phyloP scores from a whole-genome alignment of 352 stramenopile genomes.

The Hyphochytrium catenoides region DNA sequence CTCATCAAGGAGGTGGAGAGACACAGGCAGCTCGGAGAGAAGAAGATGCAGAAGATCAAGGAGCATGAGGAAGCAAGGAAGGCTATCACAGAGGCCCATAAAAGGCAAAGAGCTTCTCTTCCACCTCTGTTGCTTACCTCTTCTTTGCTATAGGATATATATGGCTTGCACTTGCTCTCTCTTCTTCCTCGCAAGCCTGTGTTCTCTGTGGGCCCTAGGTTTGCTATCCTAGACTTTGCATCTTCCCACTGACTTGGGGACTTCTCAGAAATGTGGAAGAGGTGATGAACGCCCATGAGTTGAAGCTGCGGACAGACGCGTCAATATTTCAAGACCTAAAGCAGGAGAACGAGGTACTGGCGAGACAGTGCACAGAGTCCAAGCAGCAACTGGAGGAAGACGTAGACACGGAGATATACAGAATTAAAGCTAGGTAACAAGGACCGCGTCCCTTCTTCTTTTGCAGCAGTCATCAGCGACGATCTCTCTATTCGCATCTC shows the following conservation, averaged over 20 bases:
- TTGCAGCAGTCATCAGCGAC: background rate
- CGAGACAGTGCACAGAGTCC: constrained; percentile 23
- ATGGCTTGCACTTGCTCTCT: too few species aligned
- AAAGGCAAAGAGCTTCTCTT: constrained; percentile 30
- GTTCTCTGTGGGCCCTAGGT: too few species aligned
- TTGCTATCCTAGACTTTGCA: too few species aligned
- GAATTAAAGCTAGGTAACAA: constrained; percentile 26
- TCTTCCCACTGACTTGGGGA: too few species aligned
- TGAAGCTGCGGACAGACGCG: constrained; percentile 22
- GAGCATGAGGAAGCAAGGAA: constrained; percentile 18
- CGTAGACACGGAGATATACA: constrained; percentile 75
- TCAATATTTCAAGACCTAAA: constrained; percentile 12
- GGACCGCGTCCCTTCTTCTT: background rate
- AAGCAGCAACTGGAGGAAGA: constrained; percentile 78
- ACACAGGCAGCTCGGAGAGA: constrained; percentile 18
- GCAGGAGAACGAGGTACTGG: constrained; percentile 17
- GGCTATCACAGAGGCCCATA: constrained; percentile 11
- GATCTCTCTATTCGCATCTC: too few species aligned
- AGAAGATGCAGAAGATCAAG: constrained; percentile 16
- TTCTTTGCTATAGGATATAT: too few species aligned
- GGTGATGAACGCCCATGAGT: constrained; percentile 59
- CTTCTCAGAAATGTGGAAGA: constrained; percentile 34
- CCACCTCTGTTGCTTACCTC: too few species aligned
- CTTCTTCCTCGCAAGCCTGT: too few species aligned
- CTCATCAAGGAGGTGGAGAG: constrained; percentile 40